Evolutionary conservation across 805 yeast genomes (phyloP).

Genomic region (Jamesozyma rosinii): DNA sequence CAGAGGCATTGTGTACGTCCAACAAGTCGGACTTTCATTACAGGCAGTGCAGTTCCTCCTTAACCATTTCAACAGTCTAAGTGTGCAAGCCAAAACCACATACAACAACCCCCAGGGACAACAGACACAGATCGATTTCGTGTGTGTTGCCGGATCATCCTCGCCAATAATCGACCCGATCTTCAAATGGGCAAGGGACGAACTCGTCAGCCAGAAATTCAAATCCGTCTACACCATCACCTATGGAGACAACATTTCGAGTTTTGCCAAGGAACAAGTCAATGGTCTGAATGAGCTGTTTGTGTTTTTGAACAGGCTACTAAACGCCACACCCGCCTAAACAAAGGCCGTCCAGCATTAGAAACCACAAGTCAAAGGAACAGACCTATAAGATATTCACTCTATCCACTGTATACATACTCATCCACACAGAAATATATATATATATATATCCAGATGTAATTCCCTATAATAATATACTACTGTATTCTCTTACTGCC

Average conservation of each 20-base stretch:
- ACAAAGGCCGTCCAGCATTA: too few relatives aligned
- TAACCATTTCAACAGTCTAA: slow-evolving; percentile 27
- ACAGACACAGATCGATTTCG: slow-evolving; percentile 31
- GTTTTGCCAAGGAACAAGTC: slow-evolving; percentile 54
- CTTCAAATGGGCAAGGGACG: slow-evolving; percentile 43
- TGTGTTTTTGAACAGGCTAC: slow-evolving; percentile 33
- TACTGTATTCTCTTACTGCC: too few relatives aligned
- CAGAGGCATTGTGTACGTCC: slow-evolving; percentile 59
- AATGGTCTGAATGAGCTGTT: slow-evolving; percentile 64
- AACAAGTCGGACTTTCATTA: slow-evolving; percentile 49
- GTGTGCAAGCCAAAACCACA: not conserved
- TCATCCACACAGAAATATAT: too few relatives aligned
- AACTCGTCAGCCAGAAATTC: slow-evolving; percentile 30
- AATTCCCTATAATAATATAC: too few relatives aligned
- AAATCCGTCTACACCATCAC: slow-evolving; percentile 51
- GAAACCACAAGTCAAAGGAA: too few relatives aligned
- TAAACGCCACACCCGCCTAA: not conserved
- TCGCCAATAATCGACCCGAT: slow-evolving; percentile 60
- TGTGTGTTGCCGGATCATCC: slow-evolving; percentile 56
- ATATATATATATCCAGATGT: too few relatives aligned
- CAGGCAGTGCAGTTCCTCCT: slow-evolving; percentile 50
- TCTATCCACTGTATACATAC: too few relatives aligned
- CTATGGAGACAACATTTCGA: slow-evolving; percentile 40
- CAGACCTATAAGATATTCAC: too few relatives aligned
- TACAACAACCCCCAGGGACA: slow-evolving; percentile 6